Conservation (phyloP, 1,284 basidiomycete genomes). For the Ustilago shanxiensis region DNA sequence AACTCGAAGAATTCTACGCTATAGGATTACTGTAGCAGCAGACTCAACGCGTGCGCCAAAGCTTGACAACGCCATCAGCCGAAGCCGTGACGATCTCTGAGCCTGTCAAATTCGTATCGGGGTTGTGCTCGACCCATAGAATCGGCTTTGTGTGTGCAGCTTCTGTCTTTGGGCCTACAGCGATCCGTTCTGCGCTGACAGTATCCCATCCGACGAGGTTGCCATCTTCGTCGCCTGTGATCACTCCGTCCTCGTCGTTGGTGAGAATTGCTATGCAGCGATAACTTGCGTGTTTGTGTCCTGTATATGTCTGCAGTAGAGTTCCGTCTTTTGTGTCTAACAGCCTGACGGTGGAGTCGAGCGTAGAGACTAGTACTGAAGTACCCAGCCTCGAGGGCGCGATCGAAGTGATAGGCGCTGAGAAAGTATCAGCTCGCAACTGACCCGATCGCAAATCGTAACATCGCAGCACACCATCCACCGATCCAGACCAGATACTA, state of each 20-base stretch:
- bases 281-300: slow-evolving; percentile 81
- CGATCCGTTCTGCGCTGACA: slow-evolving; percentile 70
- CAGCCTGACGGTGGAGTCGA: slow-evolving; percentile 86
- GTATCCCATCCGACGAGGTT: slow-evolving; percentile 91
- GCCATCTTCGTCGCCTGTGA: slow-evolving; percentile 91
- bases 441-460: slow-evolving; percentile 95
- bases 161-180: slow-evolving; percentile 75
- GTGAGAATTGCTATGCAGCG: slow-evolving; percentile 86
- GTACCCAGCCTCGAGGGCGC: slow-evolving; percentile 80
- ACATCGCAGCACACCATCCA: slow-evolving; percentile 89
- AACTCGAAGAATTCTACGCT: no score
- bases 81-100: slow-evolving; percentile 84
- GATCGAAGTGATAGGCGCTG: slow-evolving; percentile 78
- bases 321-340: slow-evolving; percentile 87
- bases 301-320: slow-evolving; percentile 85
- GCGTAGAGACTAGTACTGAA: slow-evolving; percentile 83
- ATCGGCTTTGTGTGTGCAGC: slow-evolving; percentile 85
- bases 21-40: no score
- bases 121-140: slow-evolving; percentile 88
- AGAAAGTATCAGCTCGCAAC: slow-evolving; percentile 86
- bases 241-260: slow-evolving; percentile 79
- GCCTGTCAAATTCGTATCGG: slow-evolving; percentile 69
- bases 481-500: slow-evolving; percentile 80
- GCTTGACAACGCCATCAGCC: slow-evolving; percentile 73
- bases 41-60: slow-evolving; percentile 51